phyloP scores from a whole-genome alignment of 176 grass and related monocot genomes.

The Raddia guianensis region DNA sequence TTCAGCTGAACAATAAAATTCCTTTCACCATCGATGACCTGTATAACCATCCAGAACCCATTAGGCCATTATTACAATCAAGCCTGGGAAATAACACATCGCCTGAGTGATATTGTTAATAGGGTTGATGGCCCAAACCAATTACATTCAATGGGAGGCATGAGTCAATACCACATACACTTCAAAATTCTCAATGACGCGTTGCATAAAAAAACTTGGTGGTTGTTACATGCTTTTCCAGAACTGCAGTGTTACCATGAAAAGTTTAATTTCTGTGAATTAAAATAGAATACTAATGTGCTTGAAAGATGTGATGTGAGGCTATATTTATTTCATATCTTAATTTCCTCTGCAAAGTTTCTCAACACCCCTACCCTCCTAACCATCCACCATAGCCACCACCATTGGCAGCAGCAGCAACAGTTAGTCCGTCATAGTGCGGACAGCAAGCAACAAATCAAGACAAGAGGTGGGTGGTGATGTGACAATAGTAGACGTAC shows the following conservation, averaged over 20 bases:
- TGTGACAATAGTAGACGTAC: constrained; percentile 13
- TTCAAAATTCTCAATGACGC: neutral
- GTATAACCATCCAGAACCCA: constrained; percentile 35
- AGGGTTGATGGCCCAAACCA: neutral
- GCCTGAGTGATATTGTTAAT: neutral
- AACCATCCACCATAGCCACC: neutral
- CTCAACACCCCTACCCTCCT: neutral
- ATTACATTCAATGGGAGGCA: neutral
- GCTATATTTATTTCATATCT: neutral
- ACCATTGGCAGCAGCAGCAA: neutral
- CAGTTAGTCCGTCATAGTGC: neutral
- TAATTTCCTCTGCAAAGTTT: neutral
- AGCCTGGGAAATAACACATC: neutral
- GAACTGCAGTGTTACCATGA: neutral
- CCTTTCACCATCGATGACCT: constrained; percentile 57
- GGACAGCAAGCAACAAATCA: neutral
- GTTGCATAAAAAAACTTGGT: neutral
- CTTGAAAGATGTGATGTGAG: neutral
- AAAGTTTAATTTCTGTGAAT: constrained; percentile 20
- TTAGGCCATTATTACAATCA: neutral
- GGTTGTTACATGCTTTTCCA: neutral
- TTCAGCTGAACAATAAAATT: constrained; percentile 72
- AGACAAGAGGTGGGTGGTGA: neutral
- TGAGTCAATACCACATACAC: neutral
- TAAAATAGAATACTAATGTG: constrained; percentile 10